Base-by-base conservation (phyloP, 169 alveolate genomes). In the Cryptosporidium parvum region DNA sequence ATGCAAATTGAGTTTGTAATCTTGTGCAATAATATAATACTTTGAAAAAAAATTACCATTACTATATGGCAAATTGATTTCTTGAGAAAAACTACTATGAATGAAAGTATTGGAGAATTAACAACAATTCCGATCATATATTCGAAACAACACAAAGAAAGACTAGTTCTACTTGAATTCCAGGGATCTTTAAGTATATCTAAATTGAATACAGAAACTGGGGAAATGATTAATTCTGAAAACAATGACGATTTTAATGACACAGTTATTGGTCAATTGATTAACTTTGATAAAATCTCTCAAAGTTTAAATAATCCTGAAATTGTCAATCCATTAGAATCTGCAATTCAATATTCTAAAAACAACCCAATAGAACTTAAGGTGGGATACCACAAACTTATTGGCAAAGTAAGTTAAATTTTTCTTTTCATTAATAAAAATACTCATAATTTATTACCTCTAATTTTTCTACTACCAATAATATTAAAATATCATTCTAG, bases 391-490 rank as follows among this genome's bases (percentile, higher is more conserved):
- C 65, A 80, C 59, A 61, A 65, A 42, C 51, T 80, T 21, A 23
- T 26, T 1, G 89, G 89, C 3, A 80, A 80, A 42, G 89, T 80
- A 80, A 80, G 89, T 65, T 42, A 42, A 42, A 9, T 42, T 42
- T 42, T 39, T 16, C 14, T 12, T 12, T 18, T 45, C 18, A 23
- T 0, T 45, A 45, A 37, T 70, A 1, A 21, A 31, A 45, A 42
- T 14, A 58, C 39, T 59, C 35, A n/a, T 44, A 44, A 0, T 51
- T 62, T 62, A 16, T 29, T 12, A 26, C 35, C 35, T 31, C 35
- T 31, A 31, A 31, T 31, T 31, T n/a, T 9, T 31, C 23, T 26
- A 3, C 37, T 80, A 12, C 12, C 10, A 6, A 14, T 18, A 56
- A 10, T 14, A 29, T 26, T 1, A 42, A 0, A 42, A 8, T 6